These are phyloP conservation scores for Talaromyces islandicus DNA, from an alignment of 2,329 filamentous ascomycete species.

Conservation along the genomic window DNA sequence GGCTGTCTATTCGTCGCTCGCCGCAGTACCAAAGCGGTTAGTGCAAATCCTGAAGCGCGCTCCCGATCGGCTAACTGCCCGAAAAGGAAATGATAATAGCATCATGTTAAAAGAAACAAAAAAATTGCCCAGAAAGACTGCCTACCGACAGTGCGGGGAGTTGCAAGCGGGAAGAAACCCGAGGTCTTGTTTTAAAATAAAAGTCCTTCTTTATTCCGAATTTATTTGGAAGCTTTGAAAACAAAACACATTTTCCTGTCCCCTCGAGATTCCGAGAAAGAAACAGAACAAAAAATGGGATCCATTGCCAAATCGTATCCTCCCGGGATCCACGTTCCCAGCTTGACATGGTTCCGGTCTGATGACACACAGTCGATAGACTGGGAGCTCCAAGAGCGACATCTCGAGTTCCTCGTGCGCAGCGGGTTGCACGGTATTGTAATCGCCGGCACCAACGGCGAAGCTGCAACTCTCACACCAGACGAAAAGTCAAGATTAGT, in stretches of 20 bases:
- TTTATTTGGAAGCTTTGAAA: background rate
- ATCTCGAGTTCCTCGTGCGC: slow-evolving; percentile 49
- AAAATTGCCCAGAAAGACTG: no score
- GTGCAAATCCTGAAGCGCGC: background rate
- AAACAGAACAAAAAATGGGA: slow-evolving; percentile 3
- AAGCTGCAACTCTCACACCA: slow-evolving; percentile 36
- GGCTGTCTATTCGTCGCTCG: background rate
- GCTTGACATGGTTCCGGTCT: slow-evolving; percentile 50
- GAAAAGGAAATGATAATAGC: background rate
- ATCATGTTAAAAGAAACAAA: background rate
- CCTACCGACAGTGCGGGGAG: no score
- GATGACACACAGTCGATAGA: slow-evolving; percentile 48
- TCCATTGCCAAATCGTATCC: slow-evolving; percentile 21
- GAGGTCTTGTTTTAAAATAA: background rate
- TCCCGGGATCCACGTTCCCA: slow-evolving; percentile 52
- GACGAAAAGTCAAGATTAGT: slow-evolving; percentile 37
- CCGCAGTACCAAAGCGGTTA: background rate
- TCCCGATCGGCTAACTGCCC: background rate
- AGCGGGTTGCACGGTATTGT: slow-evolving; percentile 49
- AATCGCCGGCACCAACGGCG: slow-evolving; percentile 42
- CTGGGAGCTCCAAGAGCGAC: slow-evolving; percentile 49
- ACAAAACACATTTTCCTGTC: background rate
- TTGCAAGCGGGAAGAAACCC: background rate
- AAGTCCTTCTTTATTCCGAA: background rate
- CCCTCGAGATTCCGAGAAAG: background rate